Evolutionary conservation across 306 rosid species (phyloP).

Genomic region (Acacia crassicarpa): DNA sequence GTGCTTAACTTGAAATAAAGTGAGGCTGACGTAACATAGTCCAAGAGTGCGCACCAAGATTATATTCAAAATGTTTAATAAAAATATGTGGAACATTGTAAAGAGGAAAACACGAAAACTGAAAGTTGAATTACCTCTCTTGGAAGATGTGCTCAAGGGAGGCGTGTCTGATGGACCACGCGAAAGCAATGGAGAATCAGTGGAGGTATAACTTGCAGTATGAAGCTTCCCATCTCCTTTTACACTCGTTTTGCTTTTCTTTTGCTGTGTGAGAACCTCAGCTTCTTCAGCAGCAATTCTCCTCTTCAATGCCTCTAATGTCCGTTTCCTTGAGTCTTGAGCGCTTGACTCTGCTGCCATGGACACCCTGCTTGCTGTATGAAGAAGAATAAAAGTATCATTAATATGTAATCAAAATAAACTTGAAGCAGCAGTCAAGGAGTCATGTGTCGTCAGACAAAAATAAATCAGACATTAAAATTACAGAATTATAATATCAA

Average conservation of each 20-base stretch:
- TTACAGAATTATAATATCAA: too few species aligned
- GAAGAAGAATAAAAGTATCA: not conserved
- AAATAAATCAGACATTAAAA: too few species aligned
- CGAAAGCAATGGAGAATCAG: constrained; percentile 24
- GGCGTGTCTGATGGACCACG: constrained; percentile 27
- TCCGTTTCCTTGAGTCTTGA: constrained; percentile 63
- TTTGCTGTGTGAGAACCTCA: constrained; percentile 64
- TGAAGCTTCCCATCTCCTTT: constrained; percentile 32
- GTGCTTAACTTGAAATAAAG: not conserved
- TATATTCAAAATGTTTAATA: not conserved
- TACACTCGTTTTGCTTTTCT: constrained; percentile 33
- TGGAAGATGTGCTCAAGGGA: constrained; percentile 18
- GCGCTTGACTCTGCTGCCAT: constrained; percentile 49
- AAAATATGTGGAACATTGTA: not conserved
- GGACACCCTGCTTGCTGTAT: constrained; percentile 2
- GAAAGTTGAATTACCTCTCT: constrained; percentile 48
- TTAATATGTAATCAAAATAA: not conserved
- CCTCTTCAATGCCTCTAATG: constrained; percentile 79
- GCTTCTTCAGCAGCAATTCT: constrained; percentile 67
- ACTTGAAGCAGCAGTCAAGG: not conserved
- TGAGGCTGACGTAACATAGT: not conserved
- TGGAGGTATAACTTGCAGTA: constrained; percentile 25
- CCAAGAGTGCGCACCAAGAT: not conserved
- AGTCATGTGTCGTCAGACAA: too few species aligned
- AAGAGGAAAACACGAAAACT: constrained; percentile 1